Evolutionary conservation across 1,139 yeast genomes (phyloP).

Genomic region (Suhomyces coccinellae): DNA sequence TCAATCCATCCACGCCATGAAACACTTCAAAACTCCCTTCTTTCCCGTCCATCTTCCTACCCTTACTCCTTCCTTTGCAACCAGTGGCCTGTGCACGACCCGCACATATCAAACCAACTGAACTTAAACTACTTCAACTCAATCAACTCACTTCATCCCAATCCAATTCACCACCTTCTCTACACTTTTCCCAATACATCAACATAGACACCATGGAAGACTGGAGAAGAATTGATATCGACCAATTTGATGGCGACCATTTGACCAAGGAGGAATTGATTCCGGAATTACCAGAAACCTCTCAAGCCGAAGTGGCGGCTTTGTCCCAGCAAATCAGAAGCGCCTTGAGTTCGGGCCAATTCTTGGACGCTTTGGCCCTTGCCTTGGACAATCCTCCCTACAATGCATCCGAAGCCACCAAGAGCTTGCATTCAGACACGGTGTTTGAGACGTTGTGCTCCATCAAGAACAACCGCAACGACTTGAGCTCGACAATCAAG

Average conservation of each 20-base stretch:
- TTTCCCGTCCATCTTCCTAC: no score
- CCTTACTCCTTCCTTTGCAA: no score
- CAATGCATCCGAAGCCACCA: conserved; percentile 62
- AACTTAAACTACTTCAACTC: not conserved
- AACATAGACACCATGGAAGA: conserved; percentile 32
- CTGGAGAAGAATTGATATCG: conserved; percentile 87
- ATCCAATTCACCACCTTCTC: not conserved
- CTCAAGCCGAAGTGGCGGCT: conserved; percentile 55
- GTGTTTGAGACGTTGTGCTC: conserved; percentile 76
- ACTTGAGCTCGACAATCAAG: conserved; percentile 61
- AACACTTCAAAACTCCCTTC: no score
- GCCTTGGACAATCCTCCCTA: conserved; percentile 81
- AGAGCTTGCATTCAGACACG: conserved; percentile 50
- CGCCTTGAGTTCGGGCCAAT: conserved; percentile 70
- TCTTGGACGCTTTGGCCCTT: conserved; percentile 60
- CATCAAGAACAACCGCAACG: conserved; percentile 61
- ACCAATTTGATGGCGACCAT: conserved; percentile 83
- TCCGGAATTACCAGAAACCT: conserved; percentile 45
- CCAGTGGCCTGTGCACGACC: no score
- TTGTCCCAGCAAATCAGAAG: conserved; percentile 60
- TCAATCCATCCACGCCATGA: no score
- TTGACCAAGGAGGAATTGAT: conserved; percentile 63
- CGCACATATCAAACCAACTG: no score
- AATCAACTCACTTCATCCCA: not conserved
- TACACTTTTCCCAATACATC: no score